phyloP scores from a whole-genome alignment of 2,329 filamentous ascomycete genomes.

The Sphaerulina populicola region DNA sequence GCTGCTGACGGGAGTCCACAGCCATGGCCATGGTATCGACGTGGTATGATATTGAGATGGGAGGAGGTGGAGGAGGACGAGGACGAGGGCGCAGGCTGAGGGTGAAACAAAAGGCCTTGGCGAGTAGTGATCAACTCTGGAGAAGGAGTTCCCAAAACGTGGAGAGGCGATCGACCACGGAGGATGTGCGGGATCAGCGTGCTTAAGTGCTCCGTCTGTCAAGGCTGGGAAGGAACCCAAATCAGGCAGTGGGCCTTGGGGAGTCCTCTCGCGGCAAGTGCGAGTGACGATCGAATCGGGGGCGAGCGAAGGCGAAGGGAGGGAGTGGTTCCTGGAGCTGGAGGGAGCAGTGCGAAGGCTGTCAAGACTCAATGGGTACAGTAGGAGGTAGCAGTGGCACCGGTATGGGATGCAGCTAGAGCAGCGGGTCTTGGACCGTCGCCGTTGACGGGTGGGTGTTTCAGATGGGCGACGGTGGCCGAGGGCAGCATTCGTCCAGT shows the following conservation, averaged over 20 bases:
- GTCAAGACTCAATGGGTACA: slow-evolving; percentile 23
- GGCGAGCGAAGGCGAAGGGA: too few species aligned
- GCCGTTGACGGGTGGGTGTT: slow-evolving; percentile 17
- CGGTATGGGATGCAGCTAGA: slow-evolving; percentile 26
- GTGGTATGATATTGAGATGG: slow-evolving; percentile 13
- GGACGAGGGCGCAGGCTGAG: slow-evolving; percentile 18
- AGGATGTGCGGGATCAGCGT: slow-evolving; percentile 45
- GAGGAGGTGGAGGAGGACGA: slow-evolving; percentile 19
- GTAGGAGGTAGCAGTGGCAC: slow-evolving; percentile 18
- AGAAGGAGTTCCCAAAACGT: slow-evolving; percentile 36
- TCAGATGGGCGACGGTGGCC: slow-evolving; percentile 7
- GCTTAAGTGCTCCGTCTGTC: slow-evolving; percentile 32
- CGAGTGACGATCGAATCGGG: slow-evolving; percentile 21
- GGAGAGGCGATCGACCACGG: slow-evolving; percentile 41
- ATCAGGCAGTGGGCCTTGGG: slow-evolving; percentile 12
- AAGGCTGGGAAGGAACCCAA: slow-evolving; percentile 24
- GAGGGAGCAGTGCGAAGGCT: slow-evolving; percentile 6
- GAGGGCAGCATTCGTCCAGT: slow-evolving; percentile 1
- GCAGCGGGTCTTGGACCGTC: slow-evolving; percentile 17
- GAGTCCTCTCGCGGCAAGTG: slow-evolving; percentile 5
- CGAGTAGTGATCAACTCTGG: slow-evolving; percentile 24
- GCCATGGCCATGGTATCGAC: slow-evolving; percentile 73
- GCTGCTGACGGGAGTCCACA: slow-evolving; percentile 68
- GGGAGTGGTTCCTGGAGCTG: slow-evolving; percentile 17
- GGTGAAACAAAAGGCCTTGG: slow-evolving; percentile 15